phyloP scores from a whole-genome alignment of 345 rosid genomes.

The Camelina hispida region DNA sequence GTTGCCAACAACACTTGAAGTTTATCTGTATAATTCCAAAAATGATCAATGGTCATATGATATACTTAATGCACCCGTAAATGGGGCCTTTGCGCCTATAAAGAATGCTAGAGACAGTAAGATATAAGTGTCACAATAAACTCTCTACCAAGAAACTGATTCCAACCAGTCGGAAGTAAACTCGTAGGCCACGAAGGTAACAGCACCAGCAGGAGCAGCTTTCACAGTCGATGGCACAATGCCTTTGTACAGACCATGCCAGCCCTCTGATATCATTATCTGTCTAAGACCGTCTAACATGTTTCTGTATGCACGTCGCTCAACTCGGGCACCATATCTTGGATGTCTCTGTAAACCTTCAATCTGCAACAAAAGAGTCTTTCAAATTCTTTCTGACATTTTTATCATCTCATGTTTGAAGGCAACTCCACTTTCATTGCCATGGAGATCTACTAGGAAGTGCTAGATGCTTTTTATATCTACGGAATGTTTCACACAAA shows the following conservation, averaged over 20 bases:
- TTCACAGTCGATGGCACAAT: conserved; percentile 88
- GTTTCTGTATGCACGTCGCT: conserved; percentile 70
- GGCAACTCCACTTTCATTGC: conserved; percentile 5
- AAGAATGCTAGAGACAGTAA: conserved; percentile 44
- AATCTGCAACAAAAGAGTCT: conserved; percentile 53
- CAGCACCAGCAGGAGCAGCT: conserved; percentile 99
- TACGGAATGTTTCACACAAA: neutral
- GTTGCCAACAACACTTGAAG: conserved; percentile 1
- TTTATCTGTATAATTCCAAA: conserved; percentile 35
- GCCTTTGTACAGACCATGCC: conserved; percentile 95
- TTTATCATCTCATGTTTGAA: neutral
- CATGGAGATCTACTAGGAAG: conserved; percentile 23
- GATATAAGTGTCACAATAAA: conserved; percentile 11
- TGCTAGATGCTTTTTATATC: neutral
- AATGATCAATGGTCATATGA: conserved; percentile 28
- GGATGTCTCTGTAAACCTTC: conserved; percentile 93
- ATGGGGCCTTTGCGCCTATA: conserved; percentile 27
- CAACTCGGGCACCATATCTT: conserved; percentile 84
- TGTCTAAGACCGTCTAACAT: conserved; percentile 76
- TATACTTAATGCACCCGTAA: conserved; percentile 29
- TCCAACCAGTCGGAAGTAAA: conserved; percentile 82
- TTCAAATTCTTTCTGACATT: conserved; percentile 1
- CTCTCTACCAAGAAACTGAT: conserved; percentile 53
- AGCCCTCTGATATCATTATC: conserved; percentile 71
- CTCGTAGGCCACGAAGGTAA: conserved; percentile 90